These are phyloP conservation scores for Claviceps lovelessii DNA, from an alignment of 2,329 filamentous ascomycete species.

Conservation along the genomic window DNA sequence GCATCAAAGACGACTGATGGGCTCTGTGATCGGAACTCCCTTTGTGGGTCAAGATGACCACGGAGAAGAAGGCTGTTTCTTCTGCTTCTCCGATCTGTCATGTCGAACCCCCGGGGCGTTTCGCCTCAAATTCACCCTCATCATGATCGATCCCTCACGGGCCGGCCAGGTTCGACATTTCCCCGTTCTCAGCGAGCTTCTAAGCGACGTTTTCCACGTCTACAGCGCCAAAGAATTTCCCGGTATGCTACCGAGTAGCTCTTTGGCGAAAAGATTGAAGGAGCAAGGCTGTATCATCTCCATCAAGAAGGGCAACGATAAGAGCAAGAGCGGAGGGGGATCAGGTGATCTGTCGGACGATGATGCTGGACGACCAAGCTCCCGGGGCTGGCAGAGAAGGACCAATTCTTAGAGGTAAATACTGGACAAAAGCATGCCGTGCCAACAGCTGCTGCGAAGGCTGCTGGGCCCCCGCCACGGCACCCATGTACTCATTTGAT, in stretches of 20 bases:
- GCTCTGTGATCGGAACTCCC: conserved; percentile 60
- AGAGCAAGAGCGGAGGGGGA: conserved; percentile 18
- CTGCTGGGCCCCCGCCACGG: not conserved
- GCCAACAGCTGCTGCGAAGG: not conserved
- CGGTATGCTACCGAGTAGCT: conserved; percentile 66
- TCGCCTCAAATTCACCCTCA: conserved; percentile 57
- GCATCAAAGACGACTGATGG: conserved; percentile 64
- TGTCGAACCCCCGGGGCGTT: conserved; percentile 67
- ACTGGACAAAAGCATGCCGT: not conserved
- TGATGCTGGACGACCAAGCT: conserved; percentile 6
- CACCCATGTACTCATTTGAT: not conserved
- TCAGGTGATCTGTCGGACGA: conserved; percentile 10
- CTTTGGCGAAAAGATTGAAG: conserved; percentile 58
- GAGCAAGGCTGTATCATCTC: conserved; percentile 72
- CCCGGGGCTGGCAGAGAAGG: not conserved
- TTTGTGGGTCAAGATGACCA: conserved; percentile 65
- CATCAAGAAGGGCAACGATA: conserved; percentile 74
- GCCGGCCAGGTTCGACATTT: conserved; percentile 32
- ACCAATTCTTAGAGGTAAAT: not conserved
- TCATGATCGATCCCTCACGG: conserved; percentile 51
- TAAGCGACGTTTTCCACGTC: conserved; percentile 62
- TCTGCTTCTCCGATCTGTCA: conserved; percentile 71
- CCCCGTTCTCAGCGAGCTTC: conserved; percentile 35
- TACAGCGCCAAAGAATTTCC: conserved; percentile 79
- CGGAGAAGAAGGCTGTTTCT: conserved; percentile 63